Evolutionary conservation across 306 rosid species (phyloP), one percentile per base, ranked within the genome.

Genomic region (Cicer yamashitae): DNA sequence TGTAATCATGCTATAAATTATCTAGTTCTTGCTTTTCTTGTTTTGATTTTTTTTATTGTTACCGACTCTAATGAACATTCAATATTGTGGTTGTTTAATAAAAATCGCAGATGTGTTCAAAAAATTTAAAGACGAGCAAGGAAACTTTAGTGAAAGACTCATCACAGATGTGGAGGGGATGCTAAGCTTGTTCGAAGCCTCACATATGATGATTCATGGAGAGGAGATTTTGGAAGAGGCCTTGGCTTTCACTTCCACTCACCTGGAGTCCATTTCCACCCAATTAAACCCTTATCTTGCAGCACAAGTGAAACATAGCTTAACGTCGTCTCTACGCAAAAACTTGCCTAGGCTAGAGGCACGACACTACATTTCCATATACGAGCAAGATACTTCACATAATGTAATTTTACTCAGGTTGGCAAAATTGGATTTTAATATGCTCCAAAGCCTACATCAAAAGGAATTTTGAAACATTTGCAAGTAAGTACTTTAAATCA

Each of bases 401-500:
- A 77, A 61, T 44, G 43, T 64, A 58, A 40, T n/a, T 56, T 39
- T 83, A 7, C 74, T 75, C 34, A 22, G 7, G 68, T 79, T 20
- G 66, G 67, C 83, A 7, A 85, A 71, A 70, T 37, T 81, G 12
- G 89, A 88, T 69, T 88, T 83, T 50, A 81, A 85, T 70, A 39
- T n/a, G 6, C 30, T 83, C 3, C 89, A 88, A 68, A 20, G 8
- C 7, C 7, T 78, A 2, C 84, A 88, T 12, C 72, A 22, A 7
- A 72, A 79, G n/a, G 86, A 88, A 60, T 39, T 83, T 5, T 43
- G 82, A 37, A 14, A 22, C 20, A 18, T 18, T 18, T 18, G 62
- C 60, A 82, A 59, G 90, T 86, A 62, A 61, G 67, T 0, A 13
- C 18, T 37, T 30, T 1, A 18, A 18, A 18, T 18, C 20, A 18